Percentiles rank a stretch among this genome's conserved stretches.
These are phyloP conservation scores for Cinchona pubescens DNA, from an alignment of 257 asterid genomes.

Conservation along the genomic window DNA sequence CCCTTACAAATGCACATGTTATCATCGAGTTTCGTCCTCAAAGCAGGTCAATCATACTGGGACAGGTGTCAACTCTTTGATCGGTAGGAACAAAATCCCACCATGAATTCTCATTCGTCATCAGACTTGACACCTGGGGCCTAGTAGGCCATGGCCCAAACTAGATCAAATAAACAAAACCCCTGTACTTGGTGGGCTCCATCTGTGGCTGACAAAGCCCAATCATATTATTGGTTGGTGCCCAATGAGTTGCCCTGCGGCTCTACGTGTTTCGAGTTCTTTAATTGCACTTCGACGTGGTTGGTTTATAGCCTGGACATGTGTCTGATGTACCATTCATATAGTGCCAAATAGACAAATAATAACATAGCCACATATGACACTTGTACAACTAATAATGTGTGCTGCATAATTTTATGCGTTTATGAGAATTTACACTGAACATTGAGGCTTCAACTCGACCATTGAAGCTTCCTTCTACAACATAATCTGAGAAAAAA, in stretches of 20 bases:
- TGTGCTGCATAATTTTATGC: neutral
- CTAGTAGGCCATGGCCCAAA: constrained; percentile 11
- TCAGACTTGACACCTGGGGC: constrained; percentile 8
- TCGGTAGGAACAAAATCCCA: constrained; percentile 11
- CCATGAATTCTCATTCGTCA: neutral
- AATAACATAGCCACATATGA: neutral
- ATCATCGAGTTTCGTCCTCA: neutral
- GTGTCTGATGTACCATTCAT: neutral
- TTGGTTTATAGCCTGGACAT: neutral
- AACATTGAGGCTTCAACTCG: neutral
- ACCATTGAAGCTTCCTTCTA: neutral
- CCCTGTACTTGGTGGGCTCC: constrained; percentile 12
- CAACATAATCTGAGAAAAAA: too few relatives aligned
- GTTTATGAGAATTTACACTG: neutral
- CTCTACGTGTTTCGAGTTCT: neutral
- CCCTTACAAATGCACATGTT: too few relatives aligned
- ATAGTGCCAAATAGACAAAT: neutral
- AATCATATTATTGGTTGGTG: constrained; percentile 9
- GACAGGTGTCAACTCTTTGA: constrained; percentile 10
- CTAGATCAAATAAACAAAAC: neutral
- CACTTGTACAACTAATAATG: neutral
- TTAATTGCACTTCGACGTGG: constrained; percentile 12
- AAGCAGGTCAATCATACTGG: neutral
- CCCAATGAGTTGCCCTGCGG: neutral
- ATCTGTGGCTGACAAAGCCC: constrained; percentile 2